Evolutionary conservation across 306 rosid genomes (phyloP), one percentile per base, ranked within the genome.

Genomic region (Cucurbita moschata): DNA sequence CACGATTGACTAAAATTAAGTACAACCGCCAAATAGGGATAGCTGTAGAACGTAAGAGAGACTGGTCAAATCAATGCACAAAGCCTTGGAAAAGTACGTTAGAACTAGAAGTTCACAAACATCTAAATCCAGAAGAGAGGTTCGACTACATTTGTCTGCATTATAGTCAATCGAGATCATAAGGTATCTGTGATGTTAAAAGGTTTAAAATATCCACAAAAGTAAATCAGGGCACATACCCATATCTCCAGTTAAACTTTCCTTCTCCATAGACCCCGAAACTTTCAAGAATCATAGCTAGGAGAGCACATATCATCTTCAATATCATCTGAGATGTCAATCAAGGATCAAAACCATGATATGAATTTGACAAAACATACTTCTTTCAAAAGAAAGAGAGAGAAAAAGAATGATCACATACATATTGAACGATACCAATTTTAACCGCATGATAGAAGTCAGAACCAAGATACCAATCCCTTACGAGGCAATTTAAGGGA

Each of bases 191-290:
- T 74, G 71, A 58, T 57, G 68, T 57, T 73, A 13, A 61, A 77
- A 70, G 9, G 42, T 50, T 10, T 46, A 47, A 61, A 59, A 70
- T 19, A 55, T 18, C 12, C 58, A 60, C 30, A 53, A 64, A 54
- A 63, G 14, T 35, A 56, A 76, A 79, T 42, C 66, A 68, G 39
- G n/a, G 21, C 7, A 47, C 87, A 83, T 82, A 95, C 99, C 99
- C 99, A 75, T 86, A 95, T 84, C 77, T 85, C 97, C 99, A 88
- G 65, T 91, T 92, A 87, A 95, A 95, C 66, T 80, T 88, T 51
- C 97, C 99, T 79, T 95, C 99, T 77, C 99, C 99, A 81, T 95
- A 95, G 81, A 91, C 97, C 80, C 96, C 99, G 51, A 86, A 86
- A 77, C 88, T 74, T 85, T 95, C 84, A 50, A 95, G 97, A 81